These are phyloP conservation scores for Phylloporus sp. DNA, from an alignment of 768 basidiomycete genomes.

Conservation along the genomic window DNA sequence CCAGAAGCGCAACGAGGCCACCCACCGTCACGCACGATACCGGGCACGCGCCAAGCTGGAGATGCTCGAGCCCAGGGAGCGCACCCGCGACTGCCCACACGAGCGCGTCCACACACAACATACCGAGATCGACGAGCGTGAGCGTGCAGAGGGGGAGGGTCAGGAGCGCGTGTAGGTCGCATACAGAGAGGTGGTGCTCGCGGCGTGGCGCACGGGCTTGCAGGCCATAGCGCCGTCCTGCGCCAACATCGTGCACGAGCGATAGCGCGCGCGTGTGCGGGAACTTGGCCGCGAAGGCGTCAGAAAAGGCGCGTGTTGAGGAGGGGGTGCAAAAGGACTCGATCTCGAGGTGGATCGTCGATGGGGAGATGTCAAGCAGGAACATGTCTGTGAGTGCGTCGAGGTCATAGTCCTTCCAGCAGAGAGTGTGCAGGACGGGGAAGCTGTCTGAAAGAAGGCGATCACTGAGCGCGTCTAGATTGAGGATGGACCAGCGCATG, in stretches of 20 bases:
- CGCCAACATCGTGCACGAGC: constrained; percentile 19
- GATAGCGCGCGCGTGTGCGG: constrained; percentile 14
- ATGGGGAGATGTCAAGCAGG: constrained; percentile 11
- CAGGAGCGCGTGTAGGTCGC: constrained; percentile 15
- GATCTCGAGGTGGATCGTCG: constrained; percentile 16
- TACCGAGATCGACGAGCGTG: constrained; percentile 14
- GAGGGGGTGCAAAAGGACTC: constrained; percentile 21
- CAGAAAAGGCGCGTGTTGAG: constrained; percentile 12
- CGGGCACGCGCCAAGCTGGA: constrained; percentile 2
- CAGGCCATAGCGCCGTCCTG: constrained; percentile 19
- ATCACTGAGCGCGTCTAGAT: constrained; percentile 11
- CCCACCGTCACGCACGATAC: constrained; percentile 13
- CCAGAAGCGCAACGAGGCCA: constrained; percentile 19
- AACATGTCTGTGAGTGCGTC: constrained; percentile 16
- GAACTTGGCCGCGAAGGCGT: constrained; percentile 8
- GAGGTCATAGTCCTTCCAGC: constrained; percentile 23
- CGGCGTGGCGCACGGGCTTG: constrained; percentile 15
- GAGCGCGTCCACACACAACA: constrained; percentile 10
- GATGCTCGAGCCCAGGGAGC: constrained; percentile 17
- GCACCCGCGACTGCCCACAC: constrained; percentile 15
- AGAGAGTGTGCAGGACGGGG: constrained; percentile 11
- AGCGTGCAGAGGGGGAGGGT: constrained; percentile 12
- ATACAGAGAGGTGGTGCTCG: constrained; percentile 8
- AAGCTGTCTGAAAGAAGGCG: constrained; percentile 11
- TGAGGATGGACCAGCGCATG: constrained; percentile 22